Percentiles rank a stretch among this genome's conserved stretches.
Conservation (phyloP, 192 early-diverging fungal genomes). For the Lunasporangiospora selenospora region DNA sequence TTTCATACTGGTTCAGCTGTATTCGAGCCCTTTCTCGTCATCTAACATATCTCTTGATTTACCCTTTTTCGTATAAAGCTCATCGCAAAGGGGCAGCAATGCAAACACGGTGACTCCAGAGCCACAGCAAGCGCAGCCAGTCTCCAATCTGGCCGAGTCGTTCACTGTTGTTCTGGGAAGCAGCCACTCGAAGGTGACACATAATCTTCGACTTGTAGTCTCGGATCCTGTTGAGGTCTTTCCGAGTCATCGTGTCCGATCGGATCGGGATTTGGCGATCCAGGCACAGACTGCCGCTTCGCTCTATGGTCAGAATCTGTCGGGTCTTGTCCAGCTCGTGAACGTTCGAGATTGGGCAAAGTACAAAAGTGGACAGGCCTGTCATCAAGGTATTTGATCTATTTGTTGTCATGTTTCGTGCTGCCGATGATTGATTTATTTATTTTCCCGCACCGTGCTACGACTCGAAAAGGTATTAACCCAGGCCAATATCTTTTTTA, state of each 20-base stretch:
- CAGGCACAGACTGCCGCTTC: constrained; percentile 71
- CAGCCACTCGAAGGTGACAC: constrained; percentile 74
- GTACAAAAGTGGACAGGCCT: constrained; percentile 59
- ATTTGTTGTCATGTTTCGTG: too few relatives aligned
- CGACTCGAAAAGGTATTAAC: background rate
- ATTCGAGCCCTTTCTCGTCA: too few relatives aligned
- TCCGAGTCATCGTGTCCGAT: constrained; percentile 27
- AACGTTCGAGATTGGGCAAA: constrained; percentile 56
- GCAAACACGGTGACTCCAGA: background rate
- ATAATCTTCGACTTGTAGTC: constrained; percentile 69
- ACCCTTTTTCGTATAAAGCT: too few relatives aligned
- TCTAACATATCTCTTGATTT: too few relatives aligned
- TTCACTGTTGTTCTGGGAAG: constrained; percentile 78
- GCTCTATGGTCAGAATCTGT: constrained; percentile 68
- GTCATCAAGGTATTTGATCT: constrained; percentile 66
- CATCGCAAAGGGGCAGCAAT: too few relatives aligned
- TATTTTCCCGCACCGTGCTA: too few relatives aligned
- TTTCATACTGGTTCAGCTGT: background rate
- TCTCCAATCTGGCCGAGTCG: constrained; percentile 66
- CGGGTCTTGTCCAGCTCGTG: constrained; percentile 62
- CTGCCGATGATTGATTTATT: too few relatives aligned
- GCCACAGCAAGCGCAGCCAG: constrained; percentile 2
- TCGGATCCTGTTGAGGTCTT: constrained; percentile 47
- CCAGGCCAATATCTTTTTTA: background rate
- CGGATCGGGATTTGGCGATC: constrained; percentile 63